Conservation (phyloP, 2,329 filamentous ascomycete genomes). For the Nemania abortiva region DNA sequence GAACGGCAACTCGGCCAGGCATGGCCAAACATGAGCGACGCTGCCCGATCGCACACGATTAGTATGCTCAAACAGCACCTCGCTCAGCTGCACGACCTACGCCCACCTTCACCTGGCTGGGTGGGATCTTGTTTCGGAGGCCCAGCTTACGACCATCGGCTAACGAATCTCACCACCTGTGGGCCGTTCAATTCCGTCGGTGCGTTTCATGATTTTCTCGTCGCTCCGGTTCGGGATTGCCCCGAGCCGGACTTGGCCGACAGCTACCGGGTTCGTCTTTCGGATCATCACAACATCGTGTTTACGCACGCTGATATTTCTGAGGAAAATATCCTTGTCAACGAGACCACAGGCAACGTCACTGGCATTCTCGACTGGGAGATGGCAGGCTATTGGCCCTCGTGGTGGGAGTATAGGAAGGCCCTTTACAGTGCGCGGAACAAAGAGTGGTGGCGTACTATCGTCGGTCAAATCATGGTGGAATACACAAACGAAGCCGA, state of each 20-base stretch:
- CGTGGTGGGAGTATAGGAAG: neutral
- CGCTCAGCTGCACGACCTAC: constrained; percentile 9
- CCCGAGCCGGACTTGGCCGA: neutral
- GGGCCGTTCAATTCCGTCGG: neutral
- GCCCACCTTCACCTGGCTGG: constrained; percentile 2
- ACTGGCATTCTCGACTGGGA: neutral
- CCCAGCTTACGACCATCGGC: constrained; percentile 2
- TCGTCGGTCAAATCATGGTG: neutral
- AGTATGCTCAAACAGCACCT: neutral
- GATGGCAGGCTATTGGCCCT: neutral
- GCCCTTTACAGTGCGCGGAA: neutral
- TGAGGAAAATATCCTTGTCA: constrained; percentile 1
- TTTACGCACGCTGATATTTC: constrained; percentile 4
- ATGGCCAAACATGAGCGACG: neutral
- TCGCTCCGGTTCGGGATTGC: neutral
- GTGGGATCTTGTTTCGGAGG: constrained; percentile 8
- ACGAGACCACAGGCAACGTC: neutral
- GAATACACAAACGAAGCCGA: neutral
- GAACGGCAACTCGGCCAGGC: neutral
- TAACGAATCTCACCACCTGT: neutral
- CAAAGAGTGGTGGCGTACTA: neutral
- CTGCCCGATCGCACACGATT: neutral
- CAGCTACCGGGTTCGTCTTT: neutral
- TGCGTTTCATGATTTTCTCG: constrained; percentile 8
- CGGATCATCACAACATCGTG: constrained; percentile 10